A percentile compares a stretch with the other conserved stretches of the same genome.
phyloP scores from a whole-genome alignment of 306 rosid genomes.

The Quercus alba region DNA sequence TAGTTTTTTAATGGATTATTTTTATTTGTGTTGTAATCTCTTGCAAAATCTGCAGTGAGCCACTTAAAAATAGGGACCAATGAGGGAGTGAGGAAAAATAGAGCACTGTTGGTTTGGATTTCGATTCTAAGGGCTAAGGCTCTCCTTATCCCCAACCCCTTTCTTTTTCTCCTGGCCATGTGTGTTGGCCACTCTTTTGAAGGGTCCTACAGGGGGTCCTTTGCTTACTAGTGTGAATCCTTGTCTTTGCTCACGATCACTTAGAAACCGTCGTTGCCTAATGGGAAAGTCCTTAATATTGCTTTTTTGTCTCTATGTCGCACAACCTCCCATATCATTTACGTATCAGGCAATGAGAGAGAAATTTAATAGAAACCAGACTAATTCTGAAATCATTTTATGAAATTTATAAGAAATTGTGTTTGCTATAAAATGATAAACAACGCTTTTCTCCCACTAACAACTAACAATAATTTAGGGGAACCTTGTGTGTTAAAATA shows the following conservation, averaged over 20 bases:
- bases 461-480: background rate
- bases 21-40: background rate
- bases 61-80: background rate
- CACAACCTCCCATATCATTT: background rate
- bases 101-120: too few relatives aligned
- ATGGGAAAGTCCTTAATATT: too few relatives aligned
- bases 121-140: too few relatives aligned
- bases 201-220: too few relatives aligned
- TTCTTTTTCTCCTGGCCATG: too few relatives aligned
- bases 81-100: background rate
- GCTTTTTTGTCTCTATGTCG: too few relatives aligned
- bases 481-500: background rate
- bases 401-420: background rate
- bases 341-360: background rate
- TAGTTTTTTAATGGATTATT: background rate
- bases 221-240: too few relatives aligned
- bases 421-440: background rate
- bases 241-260: too few relatives aligned
- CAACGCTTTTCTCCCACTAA: background rate
- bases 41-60: background rate
- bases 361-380: background rate
- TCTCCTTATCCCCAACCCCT: too few relatives aligned
- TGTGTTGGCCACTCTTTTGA: too few relatives aligned
- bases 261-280: too few relatives aligned
- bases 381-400: background rate